Evolutionary conservation across 306 rosid genomes (phyloP).

Genomic region (Fragaria iinumae): DNA sequence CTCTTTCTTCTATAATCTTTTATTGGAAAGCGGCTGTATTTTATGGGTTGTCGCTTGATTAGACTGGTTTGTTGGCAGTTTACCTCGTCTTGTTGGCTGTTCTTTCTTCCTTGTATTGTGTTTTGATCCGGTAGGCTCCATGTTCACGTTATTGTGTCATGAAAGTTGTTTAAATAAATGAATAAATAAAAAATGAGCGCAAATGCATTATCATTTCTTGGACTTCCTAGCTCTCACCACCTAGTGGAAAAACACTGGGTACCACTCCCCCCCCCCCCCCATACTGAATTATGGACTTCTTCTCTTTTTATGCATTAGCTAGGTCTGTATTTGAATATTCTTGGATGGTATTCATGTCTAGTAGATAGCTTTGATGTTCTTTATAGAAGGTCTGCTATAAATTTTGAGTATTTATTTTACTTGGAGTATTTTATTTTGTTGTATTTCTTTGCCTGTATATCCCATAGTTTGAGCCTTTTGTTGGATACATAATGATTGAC

Average conservation of each 20-base stretch:
- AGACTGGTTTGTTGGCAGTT: no score
- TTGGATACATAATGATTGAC: background rate
- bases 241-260: no score
- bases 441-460: background rate
- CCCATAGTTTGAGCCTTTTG: background rate
- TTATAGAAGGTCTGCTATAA: background rate
- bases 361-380: background rate
- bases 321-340: background rate
- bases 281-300: no score
- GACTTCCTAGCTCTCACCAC: no score
- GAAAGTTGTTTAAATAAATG: background rate
- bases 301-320: no score
- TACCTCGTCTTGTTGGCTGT: no score
- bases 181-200: no score
- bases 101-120: background rate
- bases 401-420: background rate
- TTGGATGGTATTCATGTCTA: background rate
- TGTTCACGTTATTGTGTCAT: background rate
- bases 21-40: background rate
- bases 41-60: background rate
- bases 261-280: no score
- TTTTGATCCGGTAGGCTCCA: background rate
- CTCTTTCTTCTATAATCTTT: background rate
- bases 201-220: background rate
- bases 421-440: background rate